Percentiles rank a stretch among this genome's conserved stretches.
Conservation (phyloP, 2,329 filamentous ascomycete genomes). For the Aspergillus carbonarius region DNA sequence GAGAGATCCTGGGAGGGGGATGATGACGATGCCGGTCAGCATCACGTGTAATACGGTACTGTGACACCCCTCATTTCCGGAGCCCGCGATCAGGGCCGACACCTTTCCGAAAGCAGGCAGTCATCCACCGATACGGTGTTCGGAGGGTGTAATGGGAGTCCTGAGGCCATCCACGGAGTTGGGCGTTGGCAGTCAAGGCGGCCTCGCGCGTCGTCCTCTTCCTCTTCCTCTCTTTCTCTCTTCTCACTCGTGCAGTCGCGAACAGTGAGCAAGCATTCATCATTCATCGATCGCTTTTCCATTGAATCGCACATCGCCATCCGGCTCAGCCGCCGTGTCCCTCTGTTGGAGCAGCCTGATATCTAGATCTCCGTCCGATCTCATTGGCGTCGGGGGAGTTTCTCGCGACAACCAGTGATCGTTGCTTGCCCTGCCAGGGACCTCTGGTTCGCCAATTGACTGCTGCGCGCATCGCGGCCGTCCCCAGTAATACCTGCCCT, state of each 20-base stretch:
- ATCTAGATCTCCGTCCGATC: constrained; percentile 7
- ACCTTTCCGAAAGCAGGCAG: background rate
- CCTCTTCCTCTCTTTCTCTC: background rate
- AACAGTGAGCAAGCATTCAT: background rate
- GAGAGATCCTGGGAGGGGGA: background rate
- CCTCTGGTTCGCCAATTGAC: constrained; percentile 43
- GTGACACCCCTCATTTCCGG: constrained; percentile 8
- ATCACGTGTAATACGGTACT: constrained; percentile 17
- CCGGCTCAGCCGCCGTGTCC: background rate
- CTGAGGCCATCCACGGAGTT: constrained; percentile 9
- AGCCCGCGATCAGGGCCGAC: background rate
- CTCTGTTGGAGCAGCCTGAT: background rate
- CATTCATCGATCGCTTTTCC: background rate
- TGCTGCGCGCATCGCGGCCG: constrained; percentile 27
- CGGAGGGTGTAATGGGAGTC: constrained; percentile 7
- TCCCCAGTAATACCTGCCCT: constrained; percentile 26
- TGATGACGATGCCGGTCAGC: constrained; percentile 6
- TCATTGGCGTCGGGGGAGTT: constrained; percentile 18
- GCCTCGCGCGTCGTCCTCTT: background rate
- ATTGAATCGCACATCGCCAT: background rate
- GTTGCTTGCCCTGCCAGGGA: constrained; percentile 21
- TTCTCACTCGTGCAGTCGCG: constrained; percentile 9
- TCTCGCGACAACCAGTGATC: constrained; percentile 24
- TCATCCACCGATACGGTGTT: background rate
- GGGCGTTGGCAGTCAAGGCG: background rate